Conservation (phyloP, 2,329 filamentous ascomycete species). For the Xylaria sp. region DNA sequence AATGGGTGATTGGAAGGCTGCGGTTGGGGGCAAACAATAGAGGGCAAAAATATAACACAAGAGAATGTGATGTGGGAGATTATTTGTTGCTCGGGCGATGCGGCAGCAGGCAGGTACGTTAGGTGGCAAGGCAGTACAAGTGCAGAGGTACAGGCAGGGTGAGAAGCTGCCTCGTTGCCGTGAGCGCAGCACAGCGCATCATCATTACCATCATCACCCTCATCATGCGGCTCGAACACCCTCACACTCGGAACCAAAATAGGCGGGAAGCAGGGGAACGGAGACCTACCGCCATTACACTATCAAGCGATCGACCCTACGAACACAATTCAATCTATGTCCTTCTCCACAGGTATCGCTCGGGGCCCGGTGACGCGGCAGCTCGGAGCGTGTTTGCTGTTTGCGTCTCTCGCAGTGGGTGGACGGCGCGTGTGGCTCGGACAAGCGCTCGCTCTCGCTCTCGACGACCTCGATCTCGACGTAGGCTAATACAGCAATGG, state of each 20-base stretch:
- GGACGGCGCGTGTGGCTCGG: constrained; percentile 25
- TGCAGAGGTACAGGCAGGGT: background rate
- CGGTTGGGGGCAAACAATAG: constrained; percentile 6
- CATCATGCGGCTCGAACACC: constrained; percentile 4
- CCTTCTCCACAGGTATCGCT: constrained; percentile 21
- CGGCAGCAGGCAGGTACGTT: background rate
- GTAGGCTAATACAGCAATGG: constrained; percentile 19
- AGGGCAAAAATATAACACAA: background rate
- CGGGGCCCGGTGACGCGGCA: constrained; percentile 9
- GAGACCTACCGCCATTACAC: constrained; percentile 38
- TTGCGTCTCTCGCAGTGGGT: constrained; percentile 25
- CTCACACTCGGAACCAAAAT: background rate
- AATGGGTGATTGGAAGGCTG: background rate
- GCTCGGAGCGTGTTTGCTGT: constrained; percentile 1
- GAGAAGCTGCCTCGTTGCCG: constrained; percentile 4
- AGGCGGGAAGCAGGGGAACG: constrained; percentile 1
- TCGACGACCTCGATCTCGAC: constrained; percentile 24
- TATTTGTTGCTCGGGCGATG: constrained; percentile 20
- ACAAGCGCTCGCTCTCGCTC: constrained; percentile 27
- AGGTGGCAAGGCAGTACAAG: background rate
- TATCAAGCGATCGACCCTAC: constrained; percentile 34
- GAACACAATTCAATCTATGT: constrained; percentile 23
- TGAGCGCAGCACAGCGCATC: constrained; percentile 6
- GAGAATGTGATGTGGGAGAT: background rate
- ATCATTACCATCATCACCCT: background rate